phyloP scores from a whole-genome alignment of 768 basidiomycete species.

The Leccinellum rugosiceps region DNA sequence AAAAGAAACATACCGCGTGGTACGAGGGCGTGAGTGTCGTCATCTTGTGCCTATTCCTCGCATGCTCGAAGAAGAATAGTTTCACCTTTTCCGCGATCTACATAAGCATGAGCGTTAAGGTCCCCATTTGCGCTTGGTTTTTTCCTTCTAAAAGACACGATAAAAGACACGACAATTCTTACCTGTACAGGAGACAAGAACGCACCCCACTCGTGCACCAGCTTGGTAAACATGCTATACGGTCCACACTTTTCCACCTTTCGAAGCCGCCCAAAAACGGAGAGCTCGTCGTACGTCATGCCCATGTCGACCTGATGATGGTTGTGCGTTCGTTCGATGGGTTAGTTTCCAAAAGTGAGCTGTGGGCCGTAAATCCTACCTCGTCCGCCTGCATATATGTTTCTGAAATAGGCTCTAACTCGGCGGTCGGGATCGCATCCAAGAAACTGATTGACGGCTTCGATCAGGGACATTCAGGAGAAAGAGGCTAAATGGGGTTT shows the following conservation, averaged over 20 bases:
- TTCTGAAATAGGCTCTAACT: conserved; percentile 92
- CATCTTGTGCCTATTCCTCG: conserved; percentile 98
- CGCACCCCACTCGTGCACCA: conserved; percentile 91
- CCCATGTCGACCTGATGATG: conserved; percentile 86
- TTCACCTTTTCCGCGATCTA: conserved; percentile 97
- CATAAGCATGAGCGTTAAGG: neutral
- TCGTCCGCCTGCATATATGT: conserved; percentile 96
- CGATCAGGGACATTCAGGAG: neutral
- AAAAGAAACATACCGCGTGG: conserved; percentile 67
- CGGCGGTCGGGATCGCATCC: conserved; percentile 89
- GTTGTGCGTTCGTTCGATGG: neutral
- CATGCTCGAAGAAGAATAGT: conserved; percentile 94
- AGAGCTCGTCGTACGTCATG: conserved; percentile 98
- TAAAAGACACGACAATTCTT: neutral
- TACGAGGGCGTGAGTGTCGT: conserved; percentile 92
- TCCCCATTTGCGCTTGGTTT: neutral
- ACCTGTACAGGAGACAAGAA: conserved; percentile 82
- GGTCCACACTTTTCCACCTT: conserved; percentile 98
- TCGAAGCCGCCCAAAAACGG: conserved; percentile 86
- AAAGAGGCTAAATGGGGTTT: neutral
- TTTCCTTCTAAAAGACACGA: neutral
- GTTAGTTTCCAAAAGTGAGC: neutral
- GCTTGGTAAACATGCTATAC: conserved; percentile 95
- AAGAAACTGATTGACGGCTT: conserved; percentile 61
- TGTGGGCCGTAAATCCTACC: conserved; percentile 38